A percentile compares a stretch with the other conserved stretches of the same genome.
These are phyloP conservation scores for Phytophthora tentaculata DNA, from an alignment of 352 stramenopile species.

Conservation along the genomic window DNA sequence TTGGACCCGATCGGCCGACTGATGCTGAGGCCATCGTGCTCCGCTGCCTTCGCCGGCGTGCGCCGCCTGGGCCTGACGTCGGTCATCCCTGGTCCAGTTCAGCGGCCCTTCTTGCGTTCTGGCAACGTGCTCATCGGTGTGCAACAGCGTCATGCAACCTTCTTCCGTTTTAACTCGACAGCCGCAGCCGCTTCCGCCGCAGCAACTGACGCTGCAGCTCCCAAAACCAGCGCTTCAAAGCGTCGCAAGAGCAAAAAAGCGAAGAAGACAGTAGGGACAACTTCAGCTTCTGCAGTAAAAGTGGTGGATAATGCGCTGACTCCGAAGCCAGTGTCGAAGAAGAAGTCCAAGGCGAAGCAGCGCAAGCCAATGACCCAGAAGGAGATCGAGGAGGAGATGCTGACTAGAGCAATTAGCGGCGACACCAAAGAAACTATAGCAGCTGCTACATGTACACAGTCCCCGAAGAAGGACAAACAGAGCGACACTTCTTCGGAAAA, in stretches of 20 bases:
- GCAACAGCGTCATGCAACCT: constrained; percentile 1
- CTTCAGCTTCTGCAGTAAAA: not conserved
- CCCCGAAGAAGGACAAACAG: constrained; percentile 19
- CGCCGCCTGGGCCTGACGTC: constrained; percentile 23
- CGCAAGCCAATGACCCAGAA: constrained; percentile 38
- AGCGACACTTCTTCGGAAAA: constrained; percentile 6
- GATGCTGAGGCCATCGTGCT: constrained; percentile 20
- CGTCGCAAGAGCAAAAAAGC: constrained; percentile 35
- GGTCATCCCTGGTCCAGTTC: not conserved
- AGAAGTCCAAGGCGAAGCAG: constrained; percentile 18
- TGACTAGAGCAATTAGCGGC: constrained; percentile 30
- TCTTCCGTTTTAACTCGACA: constrained; percentile 19
- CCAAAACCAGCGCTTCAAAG: constrained; percentile 37
- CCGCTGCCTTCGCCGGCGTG: constrained; percentile 13
- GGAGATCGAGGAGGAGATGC: constrained; percentile 45
- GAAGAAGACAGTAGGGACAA: constrained; percentile 34
- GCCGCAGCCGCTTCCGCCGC: not conserved
- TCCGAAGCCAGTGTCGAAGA: constrained; percentile 2
- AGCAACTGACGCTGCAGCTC: not conserved
- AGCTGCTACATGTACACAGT: constrained; percentile 1
- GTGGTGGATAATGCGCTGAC: constrained; percentile 11
- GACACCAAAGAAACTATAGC: constrained; percentile 16
- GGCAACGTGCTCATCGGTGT: not conserved
- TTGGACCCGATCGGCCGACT: not conserved
- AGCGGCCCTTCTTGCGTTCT: not conserved